These are phyloP conservation scores for Blastocrithidia nonstop DNA, from an alignment of 208 protist species.

Conservation along the genomic window DNA sequence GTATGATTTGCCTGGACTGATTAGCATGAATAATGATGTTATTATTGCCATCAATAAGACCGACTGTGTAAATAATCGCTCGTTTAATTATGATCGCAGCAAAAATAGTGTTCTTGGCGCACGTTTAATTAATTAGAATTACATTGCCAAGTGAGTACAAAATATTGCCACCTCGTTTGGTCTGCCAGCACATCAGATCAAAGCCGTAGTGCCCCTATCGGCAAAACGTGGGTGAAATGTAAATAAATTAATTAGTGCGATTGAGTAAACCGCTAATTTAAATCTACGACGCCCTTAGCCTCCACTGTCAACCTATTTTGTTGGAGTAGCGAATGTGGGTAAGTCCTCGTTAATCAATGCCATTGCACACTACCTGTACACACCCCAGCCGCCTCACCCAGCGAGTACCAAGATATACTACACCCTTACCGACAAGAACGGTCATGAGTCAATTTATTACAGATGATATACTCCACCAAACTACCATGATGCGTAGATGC, in stretches of 20 bases:
- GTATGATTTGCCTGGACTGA: slow-evolving; percentile 74
- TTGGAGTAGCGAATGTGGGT: slow-evolving; percentile 78
- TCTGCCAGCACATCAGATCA: slow-evolving; percentile 61
- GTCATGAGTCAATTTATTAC: slow-evolving; percentile 66
- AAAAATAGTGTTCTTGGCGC: slow-evolving; percentile 57
- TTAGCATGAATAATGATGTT: slow-evolving; percentile 87
- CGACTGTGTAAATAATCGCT: slow-evolving; percentile 78
- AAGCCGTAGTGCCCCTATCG: slow-evolving; percentile 59
- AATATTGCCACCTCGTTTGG: slow-evolving; percentile 70
- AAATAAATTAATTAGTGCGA: slow-evolving; percentile 35
- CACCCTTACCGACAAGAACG: slow-evolving; percentile 34
- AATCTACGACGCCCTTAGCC: slow-evolving; percentile 51
- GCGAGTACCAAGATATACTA: slow-evolving; percentile 81
- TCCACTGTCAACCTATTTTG: slow-evolving; percentile 78
- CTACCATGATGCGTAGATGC: slow-evolving; percentile 79
- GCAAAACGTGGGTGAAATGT: slow-evolving; percentile 86
- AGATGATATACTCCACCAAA: slow-evolving; percentile 83
- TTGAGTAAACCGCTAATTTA: slow-evolving; percentile 70
- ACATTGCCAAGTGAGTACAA: slow-evolving; percentile 62
- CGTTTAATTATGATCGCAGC: slow-evolving; percentile 65
- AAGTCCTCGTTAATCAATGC: slow-evolving; percentile 89
- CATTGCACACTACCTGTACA: slow-evolving; percentile 73
- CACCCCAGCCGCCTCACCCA: slow-evolving; percentile 76
- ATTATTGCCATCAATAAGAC: slow-evolving; percentile 87
- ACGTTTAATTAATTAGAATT: slow-evolving; percentile 47